Percentiles rank a stretch among this genome's conserved stretches.
Evolutionary conservation across 768 basidiomycete genomes (phyloP).

Genomic region (Tricholoma terreum): DNA sequence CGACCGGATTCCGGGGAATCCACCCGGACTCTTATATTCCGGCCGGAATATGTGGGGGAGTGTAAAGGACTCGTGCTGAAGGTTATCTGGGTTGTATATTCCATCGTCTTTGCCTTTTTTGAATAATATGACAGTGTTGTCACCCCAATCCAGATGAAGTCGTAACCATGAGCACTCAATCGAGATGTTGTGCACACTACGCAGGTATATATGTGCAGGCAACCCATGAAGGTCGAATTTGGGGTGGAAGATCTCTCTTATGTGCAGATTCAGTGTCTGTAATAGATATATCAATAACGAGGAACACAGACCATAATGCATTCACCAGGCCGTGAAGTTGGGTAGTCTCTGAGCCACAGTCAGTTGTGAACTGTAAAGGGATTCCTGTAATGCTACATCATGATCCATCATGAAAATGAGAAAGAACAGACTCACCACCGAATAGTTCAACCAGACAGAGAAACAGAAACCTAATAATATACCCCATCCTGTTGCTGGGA

Average conservation of each 20-base stretch:
- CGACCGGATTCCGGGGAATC: too few species aligned
- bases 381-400: constrained; percentile 20
- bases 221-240: constrained; percentile 19
- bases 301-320: constrained; percentile 23
- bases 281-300: background rate
- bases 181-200: constrained; percentile 31
- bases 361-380: constrained; percentile 30
- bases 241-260: constrained; percentile 23
- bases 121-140: constrained; percentile 24
- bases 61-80: constrained; percentile 14
- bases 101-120: constrained; percentile 9
- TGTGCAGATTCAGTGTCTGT: background rate
- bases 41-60: too few species aligned
- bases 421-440: constrained; percentile 19
- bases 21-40: too few species aligned
- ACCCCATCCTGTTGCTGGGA: constrained; percentile 31
- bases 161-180: constrained; percentile 35
- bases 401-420: background rate
- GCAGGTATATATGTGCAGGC: constrained; percentile 28
- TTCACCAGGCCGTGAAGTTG: constrained; percentile 25
- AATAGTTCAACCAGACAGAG: constrained; percentile 24
- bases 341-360: constrained; percentile 36
- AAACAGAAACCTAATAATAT: constrained; percentile 30
- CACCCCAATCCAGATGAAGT: constrained; percentile 26
- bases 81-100: constrained; percentile 10